Conservation (phyloP, 2,329 filamentous ascomycete genomes). For the Sporothrix pseudoabietina region DNA sequence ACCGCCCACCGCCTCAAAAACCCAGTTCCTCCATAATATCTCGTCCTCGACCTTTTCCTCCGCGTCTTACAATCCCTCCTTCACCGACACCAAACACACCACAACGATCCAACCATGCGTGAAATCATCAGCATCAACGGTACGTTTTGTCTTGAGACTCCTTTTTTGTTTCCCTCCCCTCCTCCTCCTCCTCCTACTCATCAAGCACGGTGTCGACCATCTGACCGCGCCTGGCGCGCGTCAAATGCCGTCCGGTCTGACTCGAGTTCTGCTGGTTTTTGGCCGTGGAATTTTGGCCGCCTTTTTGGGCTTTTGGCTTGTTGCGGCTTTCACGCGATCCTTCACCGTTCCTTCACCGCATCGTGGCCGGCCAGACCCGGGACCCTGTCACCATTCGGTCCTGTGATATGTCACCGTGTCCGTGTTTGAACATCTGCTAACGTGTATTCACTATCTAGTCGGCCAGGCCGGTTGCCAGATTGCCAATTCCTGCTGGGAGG, state of each 20-base stretch:
- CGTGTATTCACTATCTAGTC: slow-evolving; percentile 64
- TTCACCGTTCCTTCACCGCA: slow-evolving; percentile 37
- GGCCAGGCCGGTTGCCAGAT: slow-evolving; percentile 99
- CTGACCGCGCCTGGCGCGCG: neutral
- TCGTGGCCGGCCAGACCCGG: slow-evolving; percentile 3
- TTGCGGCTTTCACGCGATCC: slow-evolving; percentile 18
- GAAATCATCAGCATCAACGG: slow-evolving; percentile 99
- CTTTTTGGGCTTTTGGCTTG: slow-evolving; percentile 8
- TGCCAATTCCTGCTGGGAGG: slow-evolving; percentile 99
- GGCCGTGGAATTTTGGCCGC: neutral
- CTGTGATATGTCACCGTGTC: neutral
- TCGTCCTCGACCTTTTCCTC: slow-evolving; percentile 14
- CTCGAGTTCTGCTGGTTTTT: slow-evolving; percentile 1
- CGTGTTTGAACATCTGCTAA: slow-evolving; percentile 49
- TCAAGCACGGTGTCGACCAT: neutral
- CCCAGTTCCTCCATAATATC: slow-evolving; percentile 27
- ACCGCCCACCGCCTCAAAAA: slow-evolving; percentile 27
- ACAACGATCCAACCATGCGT: slow-evolving; percentile 74
- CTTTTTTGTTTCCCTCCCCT: slow-evolving; percentile 38
- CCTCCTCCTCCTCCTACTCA: slow-evolving; percentile 40
- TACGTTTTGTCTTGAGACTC: slow-evolving; percentile 49
- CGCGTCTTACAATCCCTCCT: neutral
- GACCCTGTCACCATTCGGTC: neutral
- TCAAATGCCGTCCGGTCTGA: neutral
- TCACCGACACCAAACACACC: slow-evolving; percentile 33